Base-by-base conservation (phyloP, 2,329 filamentous ascomycete genomes). In the Bipolaris bicolor region DNA sequence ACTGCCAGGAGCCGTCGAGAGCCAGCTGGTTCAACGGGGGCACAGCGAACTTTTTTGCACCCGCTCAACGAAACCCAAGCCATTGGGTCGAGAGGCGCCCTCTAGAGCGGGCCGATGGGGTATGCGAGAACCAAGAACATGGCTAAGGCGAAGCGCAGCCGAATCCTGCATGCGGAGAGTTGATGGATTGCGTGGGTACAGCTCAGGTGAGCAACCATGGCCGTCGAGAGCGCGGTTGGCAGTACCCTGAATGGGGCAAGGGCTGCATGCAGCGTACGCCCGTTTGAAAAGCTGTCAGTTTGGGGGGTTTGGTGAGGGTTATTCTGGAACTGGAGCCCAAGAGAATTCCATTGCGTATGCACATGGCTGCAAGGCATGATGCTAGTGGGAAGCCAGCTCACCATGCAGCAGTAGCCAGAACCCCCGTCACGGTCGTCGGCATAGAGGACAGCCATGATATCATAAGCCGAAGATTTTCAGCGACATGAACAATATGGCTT, bases 1-100 rank as follows among this genome's bases (percentile, higher is more conserved):
- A 58, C 55, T 63, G 62, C 56, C 48, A 58, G 56, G 58, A 63
- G 58, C 64, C 62, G 62, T 53, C 47, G 49, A 46, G 55, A 39
- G 34, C 13, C 46, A 37, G 33, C 46, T 15, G 33, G 46, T 18
- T 31, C 20, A 31, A 31, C 16, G 22, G 43, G 43, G 24, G 26
- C 22, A 20, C 46, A 49, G 34, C 22, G 33, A 37, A 49, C 46
- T 51, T 48, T 62, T 64, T 64, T 62, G 36, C 33, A 40, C 37
- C 39, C 18, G 46, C 46, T 49, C 46, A 39, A 33, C 22, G 41
- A 29, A 29, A 33, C 50, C 50, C 50, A 36, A 49, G 45, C 37
- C 44, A 48, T 49, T 57, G 55, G 55, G 37, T 53, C 46, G 50
- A 48, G 34, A 52, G 36, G 52, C 50, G 50, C 44, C 31, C 39